A percentile compares a stretch with the other conserved stretches of the same genome.
phyloP scores from a whole-genome alignment of 306 rosid genomes.

The Lablab purpureus region DNA sequence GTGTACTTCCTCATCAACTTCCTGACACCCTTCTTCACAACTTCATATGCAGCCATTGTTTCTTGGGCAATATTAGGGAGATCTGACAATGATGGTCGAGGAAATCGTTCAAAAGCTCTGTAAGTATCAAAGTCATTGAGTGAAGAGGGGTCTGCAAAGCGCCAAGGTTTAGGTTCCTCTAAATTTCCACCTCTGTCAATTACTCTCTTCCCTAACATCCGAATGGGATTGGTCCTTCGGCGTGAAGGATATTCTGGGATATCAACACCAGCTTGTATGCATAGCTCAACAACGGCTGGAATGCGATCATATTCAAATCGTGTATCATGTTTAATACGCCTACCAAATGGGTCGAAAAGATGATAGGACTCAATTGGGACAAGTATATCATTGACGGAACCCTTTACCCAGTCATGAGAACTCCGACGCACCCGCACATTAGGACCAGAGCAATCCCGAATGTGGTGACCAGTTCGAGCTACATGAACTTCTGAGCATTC shows the following conservation, averaged over 20 bases:
- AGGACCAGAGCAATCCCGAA: slow-evolving; percentile 74
- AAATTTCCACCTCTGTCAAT: slow-evolving; percentile 82
- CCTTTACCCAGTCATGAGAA: slow-evolving; percentile 89
- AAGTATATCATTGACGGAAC: slow-evolving; percentile 81
- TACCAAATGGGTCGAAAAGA: slow-evolving; percentile 92
- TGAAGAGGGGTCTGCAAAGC: slow-evolving; percentile 57
- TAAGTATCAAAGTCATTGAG: slow-evolving; percentile 77
- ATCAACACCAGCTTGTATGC: slow-evolving; percentile 97
- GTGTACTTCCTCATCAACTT: slow-evolving; percentile 86
- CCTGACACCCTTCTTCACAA: slow-evolving; percentile 68
- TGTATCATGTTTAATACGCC: slow-evolving; percentile 80
- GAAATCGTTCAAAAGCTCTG: slow-evolving; percentile 66
- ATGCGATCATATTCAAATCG: slow-evolving; percentile 90
- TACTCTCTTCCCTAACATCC: slow-evolving; percentile 78
- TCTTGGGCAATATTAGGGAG: slow-evolving; percentile 80
- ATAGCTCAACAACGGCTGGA: slow-evolving; percentile 94
- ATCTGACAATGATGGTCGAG: slow-evolving; percentile 62
- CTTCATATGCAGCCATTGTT: slow-evolving; percentile 74
- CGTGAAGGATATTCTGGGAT: slow-evolving; percentile 94
- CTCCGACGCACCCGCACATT: slow-evolving; percentile 69
- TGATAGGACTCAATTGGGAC: slow-evolving; percentile 91
- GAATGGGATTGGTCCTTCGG: slow-evolving; percentile 79
- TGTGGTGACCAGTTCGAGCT: slow-evolving; percentile 70
- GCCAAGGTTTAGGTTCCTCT: slow-evolving; percentile 73
- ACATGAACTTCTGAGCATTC: slow-evolving; percentile 97